phyloP scores from a whole-genome alignment of 1,139 yeast genomes.

The Geotrichum cucujoidarum region DNA sequence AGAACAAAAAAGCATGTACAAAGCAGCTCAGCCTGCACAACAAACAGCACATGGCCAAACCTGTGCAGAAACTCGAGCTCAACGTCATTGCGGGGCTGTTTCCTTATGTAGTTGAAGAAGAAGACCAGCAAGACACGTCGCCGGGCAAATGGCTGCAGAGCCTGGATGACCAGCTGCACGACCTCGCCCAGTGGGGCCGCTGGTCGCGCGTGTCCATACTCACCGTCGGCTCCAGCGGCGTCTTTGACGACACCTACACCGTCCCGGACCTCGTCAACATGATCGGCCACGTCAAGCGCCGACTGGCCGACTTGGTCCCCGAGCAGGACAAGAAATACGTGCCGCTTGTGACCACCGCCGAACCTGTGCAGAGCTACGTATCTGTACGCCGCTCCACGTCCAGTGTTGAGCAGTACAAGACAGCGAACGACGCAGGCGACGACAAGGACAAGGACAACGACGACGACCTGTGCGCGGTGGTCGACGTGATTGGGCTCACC shows the following conservation, averaged over 20 bases:
- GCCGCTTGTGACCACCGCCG: conserved; percentile 26
- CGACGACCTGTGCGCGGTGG: conserved; percentile 30
- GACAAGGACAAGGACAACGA: conserved; percentile 12
- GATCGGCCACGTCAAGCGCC: conserved; percentile 26
- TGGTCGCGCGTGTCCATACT: conserved; percentile 28
- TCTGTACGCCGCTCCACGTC: conserved; percentile 29
- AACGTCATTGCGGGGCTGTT: conserved; percentile 28
- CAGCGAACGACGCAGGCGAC: neutral
- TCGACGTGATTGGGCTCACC: conserved; percentile 30
- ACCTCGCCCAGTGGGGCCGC: conserved; percentile 24
- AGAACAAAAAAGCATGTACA: neutral
- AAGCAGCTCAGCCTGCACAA: neutral
- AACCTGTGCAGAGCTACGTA: conserved; percentile 31
- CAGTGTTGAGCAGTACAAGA: neutral
- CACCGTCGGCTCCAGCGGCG: conserved; percentile 32
- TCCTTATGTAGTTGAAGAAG: conserved; percentile 24
- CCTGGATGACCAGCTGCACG: conserved; percentile 25
- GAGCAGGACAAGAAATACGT: conserved; percentile 8
- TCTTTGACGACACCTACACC: conserved; percentile 27
- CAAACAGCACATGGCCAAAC: neutral
- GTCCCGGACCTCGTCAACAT: conserved; percentile 28
- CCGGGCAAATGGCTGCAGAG: conserved; percentile 14
- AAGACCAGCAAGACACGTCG: neutral
- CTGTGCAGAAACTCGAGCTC: conserved; percentile 11
- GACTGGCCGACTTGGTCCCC: neutral